Base-by-base conservation (phyloP, 768 basidiomycete genomes). In the Lepiota brunneoincarnata region DNA sequence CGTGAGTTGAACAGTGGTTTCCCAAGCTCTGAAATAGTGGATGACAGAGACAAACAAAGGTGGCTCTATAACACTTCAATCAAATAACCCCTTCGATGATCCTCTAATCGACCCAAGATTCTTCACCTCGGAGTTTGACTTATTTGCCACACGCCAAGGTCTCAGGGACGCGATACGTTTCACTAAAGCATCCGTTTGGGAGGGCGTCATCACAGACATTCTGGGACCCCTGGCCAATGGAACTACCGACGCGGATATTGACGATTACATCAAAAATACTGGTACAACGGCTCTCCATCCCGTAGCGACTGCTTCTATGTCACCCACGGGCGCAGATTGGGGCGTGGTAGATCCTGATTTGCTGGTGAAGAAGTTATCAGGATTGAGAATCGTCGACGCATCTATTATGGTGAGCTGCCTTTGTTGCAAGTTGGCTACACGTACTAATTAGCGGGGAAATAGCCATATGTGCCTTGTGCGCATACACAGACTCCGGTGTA, bases 301-400 rank as follows among this genome's bases (percentile, higher is more conserved):
- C 6, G 63, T 66, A 6, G 65, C 69, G 5, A 72, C 70, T 0
- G 67, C 70, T 4, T 58, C 57, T 6, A 71, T 74, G 69, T 68
- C 69, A 3, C 55, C 64, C 0, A 50, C 46, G 17, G 50, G 54
- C 18, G 64, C 69, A 0, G 36, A 51, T 3, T 63, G 45, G 18
- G 74, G 74, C 1, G 75, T 74, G 7, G 68, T 75, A 3, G 68
- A 75, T 57, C 67, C 73, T 9, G 64, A 74, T 55, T 58, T 77
- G 42, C 58, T 49, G 37, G 70, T 76, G 9, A 75, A 76, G 55
- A 66, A 65, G 0, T 59, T 67, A 1, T 15, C 50, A 34, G 24
- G n/a, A 6, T 7, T 51, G n/a, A 35, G 11, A 28, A 45, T 11
- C 23, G 72, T 45, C 26, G 46, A 36, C 36, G 31, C 46, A 17